These are phyloP conservation scores for Mycena metata DNA, from an alignment of 768 basidiomycete genomes.

Conservation along the genomic window DNA sequence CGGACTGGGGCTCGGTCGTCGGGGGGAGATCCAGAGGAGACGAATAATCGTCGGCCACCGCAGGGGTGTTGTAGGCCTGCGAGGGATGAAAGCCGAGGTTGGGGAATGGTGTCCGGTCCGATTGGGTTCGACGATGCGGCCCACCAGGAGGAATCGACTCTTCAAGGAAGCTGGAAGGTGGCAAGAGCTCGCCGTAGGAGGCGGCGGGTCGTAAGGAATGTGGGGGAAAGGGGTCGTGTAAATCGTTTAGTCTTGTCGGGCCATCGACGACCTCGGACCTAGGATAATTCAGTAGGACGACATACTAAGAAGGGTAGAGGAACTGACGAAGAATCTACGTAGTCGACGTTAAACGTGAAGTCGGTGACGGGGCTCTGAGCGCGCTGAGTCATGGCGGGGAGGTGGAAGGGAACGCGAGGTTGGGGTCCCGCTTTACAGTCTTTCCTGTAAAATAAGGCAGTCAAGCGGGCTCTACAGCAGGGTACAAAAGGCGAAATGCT, in stretches of 20 bases:
- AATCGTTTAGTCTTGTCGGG: background rate
- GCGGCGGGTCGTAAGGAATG: background rate
- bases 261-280: background rate
- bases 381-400: background rate
- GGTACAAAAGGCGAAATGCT: background rate
- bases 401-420: background rate
- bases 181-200: background rate
- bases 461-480: background rate
- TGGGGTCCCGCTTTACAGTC: background rate
- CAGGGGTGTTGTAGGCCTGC: background rate
- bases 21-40: constrained; percentile 1
- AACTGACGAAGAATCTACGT: background rate
- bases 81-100: background rate
- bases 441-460: background rate
- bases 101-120: background rate
- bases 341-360: background rate
- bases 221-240: background rate
- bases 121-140: constrained; percentile 11
- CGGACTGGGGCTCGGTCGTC: background rate
- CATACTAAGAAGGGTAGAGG: background rate
- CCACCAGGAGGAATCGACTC: background rate
- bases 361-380: background rate
- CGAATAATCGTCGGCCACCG: constrained; percentile 10
- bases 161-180: constrained; percentile 1
- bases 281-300: background rate